Evolutionary conservation across 2,329 filamentous ascomycete genomes (phyloP).

Genomic region (Aspergillus neotritici): DNA sequence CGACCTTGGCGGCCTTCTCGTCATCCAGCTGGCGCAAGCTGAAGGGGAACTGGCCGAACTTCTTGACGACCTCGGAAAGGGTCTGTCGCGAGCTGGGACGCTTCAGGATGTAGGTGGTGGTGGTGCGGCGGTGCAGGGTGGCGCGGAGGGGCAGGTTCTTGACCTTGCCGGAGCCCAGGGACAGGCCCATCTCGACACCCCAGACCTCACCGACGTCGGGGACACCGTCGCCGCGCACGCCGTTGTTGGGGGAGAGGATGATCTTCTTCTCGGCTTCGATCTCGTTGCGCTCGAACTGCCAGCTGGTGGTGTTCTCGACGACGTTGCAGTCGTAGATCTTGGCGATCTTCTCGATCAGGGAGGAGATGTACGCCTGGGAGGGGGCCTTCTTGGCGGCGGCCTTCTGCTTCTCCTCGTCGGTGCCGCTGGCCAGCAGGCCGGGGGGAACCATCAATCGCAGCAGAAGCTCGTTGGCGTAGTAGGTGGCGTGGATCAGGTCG

Average conservation of each 20-base stretch:
- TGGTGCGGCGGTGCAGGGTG: slow-evolving; percentile 88
- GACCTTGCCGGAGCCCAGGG: slow-evolving; percentile 85
- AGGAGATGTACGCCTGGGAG: slow-evolving; percentile 79
- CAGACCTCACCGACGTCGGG: slow-evolving; percentile 90
- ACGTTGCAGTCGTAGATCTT: slow-evolving; percentile 87
- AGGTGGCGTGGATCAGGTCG: slow-evolving; percentile 80
- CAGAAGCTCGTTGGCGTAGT: slow-evolving; percentile 94
- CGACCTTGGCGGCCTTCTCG: slow-evolving; percentile 90
- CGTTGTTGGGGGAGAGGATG: slow-evolving; percentile 73
- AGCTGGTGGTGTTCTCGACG: slow-evolving; percentile 96
- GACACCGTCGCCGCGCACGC: slow-evolving; percentile 81
- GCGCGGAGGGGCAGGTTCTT: slow-evolving; percentile 83
- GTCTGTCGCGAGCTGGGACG: slow-evolving; percentile 87
- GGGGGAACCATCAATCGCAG: slow-evolving; percentile 85
- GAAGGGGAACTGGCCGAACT: slow-evolving; percentile 97
- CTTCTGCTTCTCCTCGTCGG: slow-evolving; percentile 94
- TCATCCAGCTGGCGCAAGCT: slow-evolving; percentile 94
- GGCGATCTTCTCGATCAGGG: slow-evolving; percentile 82
- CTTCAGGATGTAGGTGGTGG: slow-evolving; percentile 88
- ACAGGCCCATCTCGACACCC: slow-evolving; percentile 95
- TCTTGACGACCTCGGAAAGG: slow-evolving; percentile 91
- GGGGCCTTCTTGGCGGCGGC: slow-evolving; percentile 74
- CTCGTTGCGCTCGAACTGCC: slow-evolving; percentile 93
- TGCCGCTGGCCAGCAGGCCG: slow-evolving; percentile 73
- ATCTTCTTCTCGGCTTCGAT: slow-evolving; percentile 99